These are phyloP conservation scores for Ganoderma resinaceum DNA, from an alignment of 1,284 basidiomycete species.

Conservation along the genomic window DNA sequence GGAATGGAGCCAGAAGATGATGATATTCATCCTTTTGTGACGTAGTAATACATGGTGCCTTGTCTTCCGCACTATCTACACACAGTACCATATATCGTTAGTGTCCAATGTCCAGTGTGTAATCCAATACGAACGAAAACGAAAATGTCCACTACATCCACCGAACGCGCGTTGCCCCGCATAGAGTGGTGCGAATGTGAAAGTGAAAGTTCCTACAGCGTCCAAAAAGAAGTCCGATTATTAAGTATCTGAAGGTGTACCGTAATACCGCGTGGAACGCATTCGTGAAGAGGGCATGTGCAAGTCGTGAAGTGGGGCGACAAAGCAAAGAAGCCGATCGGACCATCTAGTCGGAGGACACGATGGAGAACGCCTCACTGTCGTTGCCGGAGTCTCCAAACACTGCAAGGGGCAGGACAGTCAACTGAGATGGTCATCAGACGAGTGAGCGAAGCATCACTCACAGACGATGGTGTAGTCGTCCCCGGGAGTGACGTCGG, in stretches of 20 bases:
- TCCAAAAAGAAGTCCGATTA: slow-evolving; percentile 18
- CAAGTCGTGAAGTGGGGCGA: slow-evolving; percentile 17
- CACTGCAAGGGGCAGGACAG: slow-evolving; percentile 32
- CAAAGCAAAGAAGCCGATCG: no score
- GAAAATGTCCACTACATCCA: not conserved
- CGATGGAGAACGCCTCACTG: slow-evolving; percentile 41
- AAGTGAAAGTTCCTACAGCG: not conserved
- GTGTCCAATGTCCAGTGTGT: slow-evolving; percentile 1
- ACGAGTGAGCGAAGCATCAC: slow-evolving; percentile 16
- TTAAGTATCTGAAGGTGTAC: slow-evolving; percentile 14
- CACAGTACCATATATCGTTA: not conserved
- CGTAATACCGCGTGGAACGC: slow-evolving; percentile 18
- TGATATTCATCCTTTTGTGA: slow-evolving; percentile 3
- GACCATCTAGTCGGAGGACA: not conserved
- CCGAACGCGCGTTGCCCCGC: not conserved
- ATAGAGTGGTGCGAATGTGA: not conserved
- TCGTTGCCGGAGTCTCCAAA: slow-evolving; percentile 47
- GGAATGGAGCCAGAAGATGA: slow-evolving; percentile 1
- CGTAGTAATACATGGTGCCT: slow-evolving; percentile 13
- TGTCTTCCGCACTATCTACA: slow-evolving; percentile 11
- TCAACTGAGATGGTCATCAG: not conserved
- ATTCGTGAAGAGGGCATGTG: slow-evolving; percentile 17
- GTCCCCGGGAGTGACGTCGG: slow-evolving; percentile 33
- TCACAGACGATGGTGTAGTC: slow-evolving; percentile 43
- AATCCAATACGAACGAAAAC: not conserved